Conservation (phyloP, 495 filamentous ascomycete species). For the Hypoxylon lienhwacheense region DNA sequence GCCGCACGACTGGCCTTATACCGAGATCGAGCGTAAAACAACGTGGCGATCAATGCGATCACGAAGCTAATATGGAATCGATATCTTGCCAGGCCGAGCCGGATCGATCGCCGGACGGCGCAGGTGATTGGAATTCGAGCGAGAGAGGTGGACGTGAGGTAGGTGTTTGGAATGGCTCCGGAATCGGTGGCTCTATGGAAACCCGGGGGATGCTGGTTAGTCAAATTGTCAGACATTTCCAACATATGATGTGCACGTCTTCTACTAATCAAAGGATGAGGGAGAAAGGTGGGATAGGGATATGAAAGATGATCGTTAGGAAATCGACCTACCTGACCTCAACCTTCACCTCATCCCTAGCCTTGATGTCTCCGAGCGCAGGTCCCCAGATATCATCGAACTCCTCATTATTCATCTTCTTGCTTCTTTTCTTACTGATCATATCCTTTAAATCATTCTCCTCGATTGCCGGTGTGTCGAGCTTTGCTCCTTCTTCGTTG, state of each 20-base stretch:
- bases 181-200: conserved; percentile 72
- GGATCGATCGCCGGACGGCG: conserved; percentile 83
- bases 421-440: conserved; percentile 70
- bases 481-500: conserved; percentile 60
- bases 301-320: not conserved
- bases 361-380: conserved; percentile 81
- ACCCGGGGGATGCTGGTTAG: conserved; percentile 77
- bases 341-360: conserved; percentile 77
- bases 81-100: conserved; percentile 92
- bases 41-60: conserved; percentile 51
- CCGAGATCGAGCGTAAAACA: conserved; percentile 60
- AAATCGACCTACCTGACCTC: conserved; percentile 70
- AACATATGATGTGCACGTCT: conserved; percentile 33
- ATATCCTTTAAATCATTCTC: conserved; percentile 76
- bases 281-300: too few relatives aligned
- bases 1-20: conserved; percentile 61
- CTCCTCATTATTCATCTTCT: conserved; percentile 78
- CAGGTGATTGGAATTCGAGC: conserved; percentile 85
- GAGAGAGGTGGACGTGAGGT: conserved; percentile 73
- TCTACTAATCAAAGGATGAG: conserved; percentile 6
- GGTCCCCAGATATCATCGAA: conserved; percentile 91
- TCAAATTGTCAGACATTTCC: conserved; percentile 50
- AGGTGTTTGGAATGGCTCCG: conserved; percentile 55
- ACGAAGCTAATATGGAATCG: conserved; percentile 85
- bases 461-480: conserved; percentile 64